Evolutionary conservation across 2,329 filamentous ascomycete genomes (phyloP), one percentile per base, ranked within the genome.

Genomic region (Periconia sp.): DNA sequence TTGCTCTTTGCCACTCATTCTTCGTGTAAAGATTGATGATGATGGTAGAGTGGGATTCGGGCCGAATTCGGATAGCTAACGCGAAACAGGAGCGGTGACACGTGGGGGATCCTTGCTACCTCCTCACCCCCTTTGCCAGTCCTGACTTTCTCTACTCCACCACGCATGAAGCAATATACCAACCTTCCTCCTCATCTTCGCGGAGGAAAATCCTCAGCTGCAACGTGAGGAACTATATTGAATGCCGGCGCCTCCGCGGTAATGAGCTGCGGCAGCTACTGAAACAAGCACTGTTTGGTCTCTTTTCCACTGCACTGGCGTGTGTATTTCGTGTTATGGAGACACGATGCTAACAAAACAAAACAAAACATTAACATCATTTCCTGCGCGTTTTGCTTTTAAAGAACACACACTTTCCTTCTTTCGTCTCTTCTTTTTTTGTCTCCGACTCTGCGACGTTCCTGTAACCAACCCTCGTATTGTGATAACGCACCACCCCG

Each of bases 241-340:
- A 11, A 13, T n/a, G 33, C 6, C 33, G 33, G 33, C 13, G 33
- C 10, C 5, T 37, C 33, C 5, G 33, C 33, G 33, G 33, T 33
- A 33, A 11, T 37, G 33, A 5, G 33, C 15, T 13, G 44, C 46
- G 35, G 45, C 27, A 23, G 20, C 49, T 49, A 53, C 47, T 56
- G 53, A 59, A 54, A 59, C 54, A 54, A 45, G 33, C 44, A 56
- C 51, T n/a, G 50, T 45, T 50, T 41, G 27, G 31, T 41, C 19
- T 47, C 27, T 20, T 23, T 33, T 49, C 35, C 42, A 27, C 23
- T 47, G 45, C 19, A 27, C 23, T 56, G 49, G 54, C n/a, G 35
- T 40, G 15, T 37, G 3, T 11, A 14, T 37, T 5, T 31, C 3
- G 17, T 17, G 45, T 20, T 35, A 31, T 48, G 42, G 41, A 45